Base-by-base conservation (phyloP, 2,329 filamentous ascomycete genomes). In the Neopestalotiopsis sp. region DNA sequence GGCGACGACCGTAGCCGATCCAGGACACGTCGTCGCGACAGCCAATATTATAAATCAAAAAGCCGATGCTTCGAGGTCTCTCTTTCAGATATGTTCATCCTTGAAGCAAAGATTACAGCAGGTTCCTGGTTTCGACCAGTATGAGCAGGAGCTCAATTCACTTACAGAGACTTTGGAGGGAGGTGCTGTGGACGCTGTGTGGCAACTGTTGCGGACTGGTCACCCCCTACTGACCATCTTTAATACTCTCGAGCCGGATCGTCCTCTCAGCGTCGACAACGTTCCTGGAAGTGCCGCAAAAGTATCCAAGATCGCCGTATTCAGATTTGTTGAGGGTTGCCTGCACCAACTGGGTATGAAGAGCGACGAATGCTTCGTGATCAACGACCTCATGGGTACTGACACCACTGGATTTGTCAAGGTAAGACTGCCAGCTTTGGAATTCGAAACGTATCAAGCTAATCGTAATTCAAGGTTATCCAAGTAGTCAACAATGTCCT, bases 351-450 rank as follows among this genome's bases (percentile, higher is more conserved):
- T 98, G 65, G 89, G 91, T 68, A 92, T 98, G 66, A 89, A 92
- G 2, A 86, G 93, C 4, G 88, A 91, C 62, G 94, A 97, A 71
- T 95, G 94, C 76, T 98, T 98, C 80, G 92, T 97, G 75, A 92
- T 99, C 74, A 93, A 90, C 69, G 95, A 99, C 81, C 84, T 98
- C 61, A 95, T 96, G 81, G 94, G 94, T 67, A 94, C 95, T 75
- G 97, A 98, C 80, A 99, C 96, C 1, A 98, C 94, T 59, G 96
- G 96, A 3, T 98, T 99, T 79, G 94, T 98, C 74, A 98, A 98
- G 88, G 93, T 94, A 78, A 70, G 14, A 4, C 5, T 67, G 49
- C 38, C 20, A 17, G 49, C 64, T 5, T 32, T 58, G 7, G 14
- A 58, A 5, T 45, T n/a, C 1, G 34, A 38, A 30, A 30, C 6